Base-by-base conservation (phyloP, 805 yeast genomes). In the Lipomyces spencermartinsiae region DNA sequence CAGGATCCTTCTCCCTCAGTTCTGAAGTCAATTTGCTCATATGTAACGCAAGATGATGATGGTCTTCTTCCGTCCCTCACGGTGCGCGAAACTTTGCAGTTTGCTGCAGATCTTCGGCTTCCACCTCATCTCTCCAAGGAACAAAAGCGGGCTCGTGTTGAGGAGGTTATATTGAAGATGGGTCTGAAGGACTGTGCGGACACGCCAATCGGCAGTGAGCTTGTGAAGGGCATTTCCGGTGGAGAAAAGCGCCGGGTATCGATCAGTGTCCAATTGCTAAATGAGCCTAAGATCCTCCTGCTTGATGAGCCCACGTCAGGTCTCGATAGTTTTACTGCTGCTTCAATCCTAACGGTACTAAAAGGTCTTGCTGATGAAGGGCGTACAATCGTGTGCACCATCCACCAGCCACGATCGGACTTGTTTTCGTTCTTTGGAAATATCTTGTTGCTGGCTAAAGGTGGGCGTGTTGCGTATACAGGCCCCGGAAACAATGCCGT, bases 231-330 rank as follows among this genome's bases (percentile, higher is more conserved):
- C 43, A 85, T 89, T 9, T 86, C 90, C 62, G 92, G 92, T 31
- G 93, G 92, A 65, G 97, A 92, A 76, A 91, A 90, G 76, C 83
- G 97, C 73, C 82, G 97, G 72, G 89, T 92, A 0, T 88, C 94
- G 0, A 91, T 92, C 77, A 94, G 93, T 1, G 84, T 91, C 57
- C 97, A 92, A 75, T 79, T 92, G 46, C 79, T 92, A 54, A 87
- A 88, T 67, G 87, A 87, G 65, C 94, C 96, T 0, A 87, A 87
- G 65, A 82, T 92, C 51, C 76, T 92, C 46, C 83, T 92, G 61
- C 78, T 92, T 31, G 97, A 92, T 78, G 97, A 92, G 75, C 97
- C 97, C 1, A 92, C 97, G 0, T 90, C 96, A 4, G 97, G 97
- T 0, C 81, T 92, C 33, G 97, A 92, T 75, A 86, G 93, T 12